These are phyloP conservation scores for Pythium vanterpoolii DNA, from an alignment of 352 stramenopile genomes.

Conservation along the genomic window DNA sequence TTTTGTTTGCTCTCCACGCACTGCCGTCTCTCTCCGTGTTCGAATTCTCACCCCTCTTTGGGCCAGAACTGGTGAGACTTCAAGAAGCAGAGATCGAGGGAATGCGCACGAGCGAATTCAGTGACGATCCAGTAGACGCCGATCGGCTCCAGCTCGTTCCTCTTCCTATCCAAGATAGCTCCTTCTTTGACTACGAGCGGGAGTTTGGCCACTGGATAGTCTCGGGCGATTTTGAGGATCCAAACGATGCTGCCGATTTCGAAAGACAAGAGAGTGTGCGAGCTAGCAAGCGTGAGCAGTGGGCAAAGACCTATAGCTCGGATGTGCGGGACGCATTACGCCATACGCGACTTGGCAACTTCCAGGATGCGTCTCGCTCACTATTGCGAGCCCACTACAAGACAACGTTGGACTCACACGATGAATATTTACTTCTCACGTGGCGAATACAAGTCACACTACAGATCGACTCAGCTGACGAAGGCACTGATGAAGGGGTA, in stretches of 20 bases:
- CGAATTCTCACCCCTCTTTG: conserved; percentile 32
- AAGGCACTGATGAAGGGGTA: conserved; percentile 7
- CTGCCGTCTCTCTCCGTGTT: conserved; percentile 35
- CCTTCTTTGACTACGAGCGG: conserved; percentile 37
- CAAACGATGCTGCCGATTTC: conserved; percentile 13
- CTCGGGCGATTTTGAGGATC: neutral
- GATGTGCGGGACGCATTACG: conserved; percentile 27
- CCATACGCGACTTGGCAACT: conserved; percentile 7
- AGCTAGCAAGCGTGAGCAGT: conserved; percentile 13
- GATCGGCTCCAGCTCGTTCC: conserved; percentile 20
- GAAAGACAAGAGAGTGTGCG: neutral
- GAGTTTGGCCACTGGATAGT: conserved; percentile 28
- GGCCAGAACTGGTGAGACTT: conserved; percentile 14
- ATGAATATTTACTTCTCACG: conserved; percentile 44
- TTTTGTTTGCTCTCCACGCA: conserved; percentile 42
- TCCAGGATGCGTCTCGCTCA: conserved; percentile 23
- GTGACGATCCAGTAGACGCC: neutral
- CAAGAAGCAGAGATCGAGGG: conserved; percentile 13
- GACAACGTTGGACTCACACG: conserved; percentile 40
- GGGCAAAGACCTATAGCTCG: conserved; percentile 12
- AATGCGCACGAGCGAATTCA: neutral
- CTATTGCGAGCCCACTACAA: conserved; percentile 55
- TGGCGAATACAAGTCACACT: conserved; percentile 41
- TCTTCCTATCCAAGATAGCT: conserved; percentile 34
- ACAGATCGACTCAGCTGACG: neutral